Percentiles rank a stretch among this genome's conserved stretches.
Evolutionary conservation across 1,284 basidiomycete species (phyloP).

Genomic region (Ganoderma lingzhi): DNA sequence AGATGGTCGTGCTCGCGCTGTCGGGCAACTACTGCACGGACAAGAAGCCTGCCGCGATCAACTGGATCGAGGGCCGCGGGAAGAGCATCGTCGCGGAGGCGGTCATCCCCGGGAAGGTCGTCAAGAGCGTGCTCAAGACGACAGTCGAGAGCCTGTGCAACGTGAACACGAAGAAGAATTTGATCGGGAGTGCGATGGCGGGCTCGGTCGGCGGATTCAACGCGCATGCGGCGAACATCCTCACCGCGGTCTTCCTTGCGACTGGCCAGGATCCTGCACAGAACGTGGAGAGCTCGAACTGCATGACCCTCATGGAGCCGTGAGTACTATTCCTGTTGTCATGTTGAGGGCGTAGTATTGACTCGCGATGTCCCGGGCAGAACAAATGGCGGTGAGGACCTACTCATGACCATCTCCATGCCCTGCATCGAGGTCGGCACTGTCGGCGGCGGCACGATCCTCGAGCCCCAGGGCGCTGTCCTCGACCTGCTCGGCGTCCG

Average conservation of each 20-base stretch:
- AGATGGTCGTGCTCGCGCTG: conserved; percentile 93
- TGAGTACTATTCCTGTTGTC: conserved; percentile 53
- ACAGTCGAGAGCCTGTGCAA: conserved; percentile 92
- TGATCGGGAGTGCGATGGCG: conserved; percentile 98
- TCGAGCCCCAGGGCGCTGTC: conserved; percentile 89
- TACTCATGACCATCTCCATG: conserved; percentile 94
- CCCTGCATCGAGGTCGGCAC: conserved; percentile 97
- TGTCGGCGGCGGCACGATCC: conserved; percentile 94
- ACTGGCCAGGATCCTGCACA: conserved; percentile 99
- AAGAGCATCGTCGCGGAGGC: conserved; percentile 99
- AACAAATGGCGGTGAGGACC: conserved; percentile 89
- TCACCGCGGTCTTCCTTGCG: conserved; percentile 96
- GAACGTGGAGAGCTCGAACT: conserved; percentile 98
- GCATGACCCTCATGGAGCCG: conserved; percentile 99
- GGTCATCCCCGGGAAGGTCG: conserved; percentile 88
- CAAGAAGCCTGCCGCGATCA: conserved; percentile 99
- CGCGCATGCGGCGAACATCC: conserved; percentile 97
- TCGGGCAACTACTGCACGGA: conserved; percentile 99
- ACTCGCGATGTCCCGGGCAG: conserved; percentile 46
- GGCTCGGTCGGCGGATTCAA: conserved; percentile 98
- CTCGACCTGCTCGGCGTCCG: conserved; percentile 92
- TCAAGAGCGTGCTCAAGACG: conserved; percentile 94
- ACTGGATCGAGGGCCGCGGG: conserved; percentile 99
- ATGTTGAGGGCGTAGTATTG: background rate
- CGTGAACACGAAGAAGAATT: conserved; percentile 97